These are phyloP conservation scores for Metschnikowia lachancei DNA, from an alignment of 805 yeast genomes.

Conservation along the genomic window DNA sequence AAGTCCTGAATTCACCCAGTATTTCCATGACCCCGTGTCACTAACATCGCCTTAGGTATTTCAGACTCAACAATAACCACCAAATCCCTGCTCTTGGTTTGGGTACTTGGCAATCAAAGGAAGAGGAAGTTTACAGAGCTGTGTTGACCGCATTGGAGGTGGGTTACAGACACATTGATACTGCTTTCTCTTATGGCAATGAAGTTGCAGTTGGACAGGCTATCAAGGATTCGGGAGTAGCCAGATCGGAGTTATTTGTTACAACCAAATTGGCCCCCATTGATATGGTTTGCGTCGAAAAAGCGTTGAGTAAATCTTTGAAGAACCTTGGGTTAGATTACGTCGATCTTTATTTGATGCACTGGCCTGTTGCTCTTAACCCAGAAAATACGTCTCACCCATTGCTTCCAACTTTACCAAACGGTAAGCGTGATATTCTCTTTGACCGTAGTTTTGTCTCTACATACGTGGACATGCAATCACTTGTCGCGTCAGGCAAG, in stretches of 20 bases:
- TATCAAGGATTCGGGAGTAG: constrained; percentile 54
- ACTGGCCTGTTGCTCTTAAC: constrained; percentile 72
- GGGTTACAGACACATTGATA: constrained; percentile 50
- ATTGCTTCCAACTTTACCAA: constrained; percentile 34
- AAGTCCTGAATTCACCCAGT: background rate
- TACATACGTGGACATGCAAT: constrained; percentile 65
- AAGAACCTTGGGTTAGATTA: constrained; percentile 66
- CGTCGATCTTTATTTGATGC: constrained; percentile 74
- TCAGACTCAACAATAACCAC: constrained; percentile 55
- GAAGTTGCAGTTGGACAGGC: constrained; percentile 63
- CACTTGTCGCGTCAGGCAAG: constrained; percentile 49
- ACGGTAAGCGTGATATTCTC: constrained; percentile 36
- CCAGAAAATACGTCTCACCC: constrained; percentile 33
- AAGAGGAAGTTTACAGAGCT: constrained; percentile 55
- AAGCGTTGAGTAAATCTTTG: constrained; percentile 58
- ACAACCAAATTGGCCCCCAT: constrained; percentile 70
- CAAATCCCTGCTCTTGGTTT: constrained; percentile 66
- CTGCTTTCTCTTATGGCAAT: constrained; percentile 55
- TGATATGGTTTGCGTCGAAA: constrained; percentile 49
- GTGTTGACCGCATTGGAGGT: constrained; percentile 58
- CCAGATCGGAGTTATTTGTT: constrained; percentile 62
- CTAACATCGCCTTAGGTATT: constrained; percentile 13
- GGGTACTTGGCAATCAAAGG: constrained; percentile 68
- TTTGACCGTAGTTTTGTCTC: constrained; percentile 43
- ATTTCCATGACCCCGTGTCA: background rate